These are phyloP conservation scores for Asterophora lycoperdoides DNA, from an alignment of 768 basidiomycete genomes.

Conservation along the genomic window DNA sequence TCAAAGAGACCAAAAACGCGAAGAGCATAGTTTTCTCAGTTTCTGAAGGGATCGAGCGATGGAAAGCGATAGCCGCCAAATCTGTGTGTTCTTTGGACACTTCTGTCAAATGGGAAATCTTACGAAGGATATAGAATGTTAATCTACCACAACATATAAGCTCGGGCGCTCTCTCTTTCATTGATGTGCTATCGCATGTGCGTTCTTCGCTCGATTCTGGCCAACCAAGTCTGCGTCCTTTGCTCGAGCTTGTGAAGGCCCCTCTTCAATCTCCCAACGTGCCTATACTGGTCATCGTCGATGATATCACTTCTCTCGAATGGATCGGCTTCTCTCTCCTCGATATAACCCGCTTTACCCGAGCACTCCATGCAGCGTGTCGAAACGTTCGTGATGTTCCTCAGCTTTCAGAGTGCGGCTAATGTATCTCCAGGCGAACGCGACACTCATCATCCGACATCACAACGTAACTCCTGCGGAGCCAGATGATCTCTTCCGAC, in stretches of 20 bases:
- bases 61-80: constrained; percentile 62
- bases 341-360: constrained; percentile 53
- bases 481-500: constrained; percentile 56
- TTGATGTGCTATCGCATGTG: constrained; percentile 46
- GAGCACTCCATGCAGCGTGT: constrained; percentile 57
- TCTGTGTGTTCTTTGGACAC: constrained; percentile 41
- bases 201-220: constrained; percentile 18
- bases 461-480: constrained; percentile 54
- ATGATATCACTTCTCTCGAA: constrained; percentile 62
- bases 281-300: constrained; percentile 54
- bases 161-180: constrained; percentile 42
- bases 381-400: constrained; percentile 38
- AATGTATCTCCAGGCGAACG: constrained; percentile 35
- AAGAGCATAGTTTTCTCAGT: constrained; percentile 52
- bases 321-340: constrained; percentile 60
- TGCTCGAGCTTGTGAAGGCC: constrained; percentile 34
- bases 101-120: background rate
- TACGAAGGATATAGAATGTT: constrained; percentile 28
- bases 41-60: constrained; percentile 51
- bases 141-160: constrained; percentile 33
- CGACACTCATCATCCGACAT: constrained; percentile 60
- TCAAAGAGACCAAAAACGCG: constrained; percentile 39
- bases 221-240: constrained; percentile 25
- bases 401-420: background rate
- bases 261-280: constrained; percentile 15